Percentiles rank a stretch among this genome's conserved stretches.
Evolutionary conservation across 768 basidiomycete species (phyloP).

Genomic region (Russula brevipes): DNA sequence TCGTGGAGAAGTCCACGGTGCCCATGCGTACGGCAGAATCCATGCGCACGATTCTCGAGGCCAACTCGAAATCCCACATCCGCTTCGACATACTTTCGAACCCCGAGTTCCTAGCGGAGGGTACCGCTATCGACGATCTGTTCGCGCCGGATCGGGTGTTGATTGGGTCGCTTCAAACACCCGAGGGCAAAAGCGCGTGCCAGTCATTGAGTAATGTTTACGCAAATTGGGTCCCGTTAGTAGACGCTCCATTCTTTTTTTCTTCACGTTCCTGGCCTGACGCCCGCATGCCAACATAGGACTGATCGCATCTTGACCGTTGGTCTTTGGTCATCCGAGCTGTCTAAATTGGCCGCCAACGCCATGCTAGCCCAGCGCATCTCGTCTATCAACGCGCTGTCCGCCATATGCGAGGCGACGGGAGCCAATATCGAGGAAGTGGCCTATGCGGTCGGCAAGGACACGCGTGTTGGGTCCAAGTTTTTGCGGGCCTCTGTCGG

Average conservation of each 20-base stretch:
- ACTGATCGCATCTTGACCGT: constrained; percentile 81
- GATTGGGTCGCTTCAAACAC: constrained; percentile 90
- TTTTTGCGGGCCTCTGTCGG: constrained; percentile 96
- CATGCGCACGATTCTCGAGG: constrained; percentile 98
- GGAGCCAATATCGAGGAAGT: constrained; percentile 99
- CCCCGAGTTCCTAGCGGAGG: constrained; percentile 98
- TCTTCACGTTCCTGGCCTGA: neutral
- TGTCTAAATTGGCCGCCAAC: constrained; percentile 97
- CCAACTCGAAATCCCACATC: constrained; percentile 89
- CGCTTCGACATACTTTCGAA: constrained; percentile 98
- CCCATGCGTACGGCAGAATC: constrained; percentile 98
- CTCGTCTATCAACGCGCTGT: constrained; percentile 95
- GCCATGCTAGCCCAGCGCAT: constrained; percentile 99
- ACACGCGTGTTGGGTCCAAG: constrained; percentile 88
- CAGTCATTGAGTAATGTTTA: constrained; percentile 74
- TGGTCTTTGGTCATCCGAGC: constrained; percentile 97
- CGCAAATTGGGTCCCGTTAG: constrained; percentile 94
- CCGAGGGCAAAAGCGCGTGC: constrained; percentile 80
- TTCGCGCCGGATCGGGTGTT: constrained; percentile 90
- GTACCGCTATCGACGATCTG: constrained; percentile 90
- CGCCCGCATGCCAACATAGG: constrained; percentile 34
- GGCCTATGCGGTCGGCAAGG: constrained; percentile 87
- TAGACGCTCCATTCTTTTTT: constrained; percentile 20
- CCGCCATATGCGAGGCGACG: constrained; percentile 97
- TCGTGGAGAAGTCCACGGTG: constrained; percentile 98